Evolutionary conservation across 768 basidiomycete genomes (phyloP), one percentile per base, ranked within the genome.

Genomic region (Lactarius evosmus): DNA sequence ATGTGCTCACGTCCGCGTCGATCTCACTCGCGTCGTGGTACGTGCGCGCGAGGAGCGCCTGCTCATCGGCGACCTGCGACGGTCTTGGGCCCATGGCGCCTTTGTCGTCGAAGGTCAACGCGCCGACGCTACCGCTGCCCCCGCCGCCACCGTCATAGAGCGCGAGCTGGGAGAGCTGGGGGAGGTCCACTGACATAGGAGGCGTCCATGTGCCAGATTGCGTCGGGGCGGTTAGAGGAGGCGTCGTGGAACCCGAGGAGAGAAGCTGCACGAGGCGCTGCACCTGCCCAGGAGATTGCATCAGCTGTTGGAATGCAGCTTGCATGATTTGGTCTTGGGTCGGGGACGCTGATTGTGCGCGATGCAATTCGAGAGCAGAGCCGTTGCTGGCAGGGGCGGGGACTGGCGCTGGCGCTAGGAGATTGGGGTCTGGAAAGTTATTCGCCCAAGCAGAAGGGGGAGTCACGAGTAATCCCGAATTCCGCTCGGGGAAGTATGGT

Each of bases 1-100:
- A 74, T 40, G 83, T 82, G 66, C 87, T 85, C 30, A 94, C 89
- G 61, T 91, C 88, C 52, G 81, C 80, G 63, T 86, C 85, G 51
- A 94, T 86, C 65, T 88, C 87, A 30, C 79, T 72, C 0, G 89
- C 78, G 36, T 78, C 80, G 53, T 78, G 81, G 78, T 89, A 91
- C 1, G 81, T 75, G 67, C 80, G 79, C 55, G 85, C 79, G 56
- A 88, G 72, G 34, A 78, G 74, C 2, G 79, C 76, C 0, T 75
- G 74, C 63, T 77, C 74, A 7, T 80, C 72, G 14, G 74, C 63
- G 34, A 75, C 72, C 38, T 70, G 74, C 68, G 77, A 74, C 52
- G 75, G 68, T 0, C 67, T 32, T 36, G 70, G 61, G 36, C 69
- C 61, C 16, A 77, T 69, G 8, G 36, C 3, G 19, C 60, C 63